Evolutionary conservation across 129 eudicot genomes (phyloP), one percentile per base, ranked within the genome.

Genomic region (carrot (Daucus carota)): DNA sequence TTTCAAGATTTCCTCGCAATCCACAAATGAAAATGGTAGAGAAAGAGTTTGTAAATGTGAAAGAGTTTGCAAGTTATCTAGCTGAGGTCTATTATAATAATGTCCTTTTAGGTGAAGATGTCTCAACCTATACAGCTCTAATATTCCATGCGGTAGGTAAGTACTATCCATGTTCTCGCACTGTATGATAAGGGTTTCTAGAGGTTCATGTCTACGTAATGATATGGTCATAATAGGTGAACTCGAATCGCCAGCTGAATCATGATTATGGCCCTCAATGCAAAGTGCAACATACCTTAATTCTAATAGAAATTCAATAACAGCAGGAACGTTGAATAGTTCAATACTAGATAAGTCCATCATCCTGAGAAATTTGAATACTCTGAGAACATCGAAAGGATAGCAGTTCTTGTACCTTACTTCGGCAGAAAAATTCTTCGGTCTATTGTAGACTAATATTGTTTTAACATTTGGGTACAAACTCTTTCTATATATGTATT

Each of bases 161-260:
- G 1, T 29, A 1, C 0, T 0, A 2, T 6, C 26, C 7, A 50
- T 13, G 1, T 4, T 10, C 11, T 29, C 6, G 8, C 36, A 26
- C 0, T 24, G 17, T 0, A 62, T 0, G 24, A 62, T 3, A 65
- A 65, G 6, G 0, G 70, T 65, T 32, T 65, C 70, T 32, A 65
- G 70, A 32, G 31, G 9, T 15, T 65, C 1, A 10, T 14, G 70
- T 13, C 6, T 15, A 41, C 0, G 11, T 16, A 47, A 2, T 16
- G 24, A 17, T 47, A 0, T 4, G 8, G 9, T 1, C 17, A 0
- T 8, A 14, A 0, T 3, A 7, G 1, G 0, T 15, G 16, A 15
- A 3, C 0, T 46, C 52, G 20, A 15, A 1, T 15, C 1, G 52
- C 18, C 57, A 48, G 1, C 8, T 18, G 54, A 47, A 47, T 47